These are phyloP conservation scores for Talaromyces rugulosus DNA, from an alignment of 2,329 filamentous ascomycete species.

Conservation along the genomic window DNA sequence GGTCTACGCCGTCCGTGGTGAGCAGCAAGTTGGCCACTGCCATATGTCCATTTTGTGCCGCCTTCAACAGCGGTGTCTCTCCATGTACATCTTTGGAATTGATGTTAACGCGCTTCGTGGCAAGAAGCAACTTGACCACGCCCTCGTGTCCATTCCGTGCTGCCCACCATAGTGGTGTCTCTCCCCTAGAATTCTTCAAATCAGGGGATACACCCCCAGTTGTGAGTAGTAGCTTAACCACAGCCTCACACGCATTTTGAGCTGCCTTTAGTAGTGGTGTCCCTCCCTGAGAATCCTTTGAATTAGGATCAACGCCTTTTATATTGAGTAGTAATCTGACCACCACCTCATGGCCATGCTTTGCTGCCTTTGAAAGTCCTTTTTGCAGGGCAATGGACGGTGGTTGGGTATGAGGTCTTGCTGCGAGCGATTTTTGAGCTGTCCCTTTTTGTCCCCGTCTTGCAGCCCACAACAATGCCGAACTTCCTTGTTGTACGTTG, in stretches of 20 bases:
- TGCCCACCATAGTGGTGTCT: conserved; percentile 5
- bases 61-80: not conserved
- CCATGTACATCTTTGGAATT: not conserved
- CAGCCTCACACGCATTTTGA: not conserved
- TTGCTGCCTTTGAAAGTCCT: not conserved
- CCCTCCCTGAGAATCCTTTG: not conserved
- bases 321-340: not conserved
- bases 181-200: not conserved
- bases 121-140: not conserved
- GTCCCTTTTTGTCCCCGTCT: not conserved
- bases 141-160: not conserved
- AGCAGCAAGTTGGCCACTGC: not conserved
- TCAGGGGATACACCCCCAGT: not conserved
- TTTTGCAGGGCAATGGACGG: not conserved
- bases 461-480: conserved; percentile 6
- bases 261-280: conserved; percentile 6
- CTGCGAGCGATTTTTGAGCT: not conserved
- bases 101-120: not conserved
- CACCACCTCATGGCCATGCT: not conserved
- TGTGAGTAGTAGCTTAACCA: not conserved
- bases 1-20: not conserved
- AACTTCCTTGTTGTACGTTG: not conserved
- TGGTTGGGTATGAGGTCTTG: not conserved
- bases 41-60: not conserved
- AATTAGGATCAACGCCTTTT: not conserved